A percentile compares a stretch with the other conserved stretches of the same genome.
Evolutionary conservation across 768 basidiomycete species (phyloP).

Genomic region (button mushroom (Agaricus bisporus)): DNA sequence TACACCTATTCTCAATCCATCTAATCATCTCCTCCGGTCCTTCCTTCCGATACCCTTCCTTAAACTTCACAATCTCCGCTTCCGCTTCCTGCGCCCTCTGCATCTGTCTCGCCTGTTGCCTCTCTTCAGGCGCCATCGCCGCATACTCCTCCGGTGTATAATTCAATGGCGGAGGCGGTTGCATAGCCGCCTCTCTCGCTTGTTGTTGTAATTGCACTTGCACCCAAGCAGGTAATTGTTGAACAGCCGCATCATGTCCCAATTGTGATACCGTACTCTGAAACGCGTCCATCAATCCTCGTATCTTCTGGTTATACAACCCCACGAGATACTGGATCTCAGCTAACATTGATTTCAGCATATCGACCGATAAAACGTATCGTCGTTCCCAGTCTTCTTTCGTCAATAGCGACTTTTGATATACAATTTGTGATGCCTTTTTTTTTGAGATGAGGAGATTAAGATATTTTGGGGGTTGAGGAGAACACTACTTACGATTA

Average conservation of each 20-base stretch:
- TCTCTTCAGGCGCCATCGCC: conserved; percentile 2
- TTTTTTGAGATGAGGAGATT: neutral
- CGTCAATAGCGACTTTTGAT: conserved; percentile 6
- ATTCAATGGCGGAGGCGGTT: neutral
- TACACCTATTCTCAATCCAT: conserved; percentile 10
- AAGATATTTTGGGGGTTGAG: neutral
- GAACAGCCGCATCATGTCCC: conserved; percentile 9
- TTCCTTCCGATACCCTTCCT: conserved; percentile 7
- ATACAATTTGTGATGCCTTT: conserved; percentile 9
- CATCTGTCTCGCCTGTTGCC: conserved; percentile 1
- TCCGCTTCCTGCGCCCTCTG: conserved; percentile 10
- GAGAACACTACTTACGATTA: conserved; percentile 1
- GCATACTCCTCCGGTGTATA: conserved; percentile 5
- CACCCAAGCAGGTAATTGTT: conserved; percentile 10
- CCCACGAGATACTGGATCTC: conserved; percentile 11
- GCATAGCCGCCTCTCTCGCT: neutral
- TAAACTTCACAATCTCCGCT: conserved; percentile 7
- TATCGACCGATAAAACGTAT: conserved; percentile 9
- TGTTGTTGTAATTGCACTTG: conserved; percentile 10
- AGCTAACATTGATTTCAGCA: conserved; percentile 8
- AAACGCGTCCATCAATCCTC: conserved; percentile 8
- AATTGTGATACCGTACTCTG: conserved; percentile 5
- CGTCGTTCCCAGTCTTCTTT: conserved; percentile 11
- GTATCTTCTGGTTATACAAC: conserved; percentile 8
- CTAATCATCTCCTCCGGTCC: conserved; percentile 8